Percentiles rank a stretch among this genome's conserved stretches.
These are phyloP conservation scores for Aspergillus tamarii DNA, from an alignment of 2,329 filamentous ascomycete species.

Conservation along the genomic window DNA sequence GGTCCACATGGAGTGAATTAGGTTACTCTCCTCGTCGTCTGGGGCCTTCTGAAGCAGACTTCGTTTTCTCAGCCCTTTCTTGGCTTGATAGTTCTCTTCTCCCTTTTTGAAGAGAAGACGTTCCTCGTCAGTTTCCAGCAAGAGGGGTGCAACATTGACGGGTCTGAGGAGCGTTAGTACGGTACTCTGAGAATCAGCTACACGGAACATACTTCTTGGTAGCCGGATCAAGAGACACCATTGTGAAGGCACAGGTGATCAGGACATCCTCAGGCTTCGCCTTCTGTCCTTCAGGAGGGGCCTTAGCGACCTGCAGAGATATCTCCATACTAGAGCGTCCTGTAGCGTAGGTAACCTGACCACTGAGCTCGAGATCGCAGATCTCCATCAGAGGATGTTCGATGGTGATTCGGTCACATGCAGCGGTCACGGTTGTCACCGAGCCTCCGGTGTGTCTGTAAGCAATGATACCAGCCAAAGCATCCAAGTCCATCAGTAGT, in stretches of 20 bases:
- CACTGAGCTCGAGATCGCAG: conserved; percentile 75
- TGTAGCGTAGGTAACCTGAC: conserved; percentile 70
- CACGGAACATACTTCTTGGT: conserved; percentile 60
- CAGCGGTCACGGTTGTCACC: conserved; percentile 66
- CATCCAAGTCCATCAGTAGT: conserved; percentile 79
- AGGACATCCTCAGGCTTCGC: conserved; percentile 63
- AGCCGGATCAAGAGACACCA: conserved; percentile 71
- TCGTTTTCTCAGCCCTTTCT: conserved; percentile 64
- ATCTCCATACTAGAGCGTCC: conserved; percentile 75
- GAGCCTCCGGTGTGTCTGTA: conserved; percentile 71
- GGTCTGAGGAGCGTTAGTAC: conserved; percentile 47
- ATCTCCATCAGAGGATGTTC: conserved; percentile 75
- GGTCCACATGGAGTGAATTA: conserved; percentile 76
- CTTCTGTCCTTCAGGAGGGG: conserved; percentile 60
- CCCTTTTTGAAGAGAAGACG: conserved; percentile 64
- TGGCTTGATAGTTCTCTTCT: conserved; percentile 67
- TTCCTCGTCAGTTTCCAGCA: conserved; percentile 67
- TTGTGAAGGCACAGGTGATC: conserved; percentile 75
- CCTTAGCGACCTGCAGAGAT: conserved; percentile 72
- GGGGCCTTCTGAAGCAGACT: conserved; percentile 69
- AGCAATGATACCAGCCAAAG: conserved; percentile 74
- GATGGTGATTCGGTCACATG: conserved; percentile 67
- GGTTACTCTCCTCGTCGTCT: conserved; percentile 69
- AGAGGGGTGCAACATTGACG: conserved; percentile 63
- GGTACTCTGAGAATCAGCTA: neutral